Evolutionary conservation across 148 eudicot species (phyloP).

Genomic region (Polygonum aviculare): DNA sequence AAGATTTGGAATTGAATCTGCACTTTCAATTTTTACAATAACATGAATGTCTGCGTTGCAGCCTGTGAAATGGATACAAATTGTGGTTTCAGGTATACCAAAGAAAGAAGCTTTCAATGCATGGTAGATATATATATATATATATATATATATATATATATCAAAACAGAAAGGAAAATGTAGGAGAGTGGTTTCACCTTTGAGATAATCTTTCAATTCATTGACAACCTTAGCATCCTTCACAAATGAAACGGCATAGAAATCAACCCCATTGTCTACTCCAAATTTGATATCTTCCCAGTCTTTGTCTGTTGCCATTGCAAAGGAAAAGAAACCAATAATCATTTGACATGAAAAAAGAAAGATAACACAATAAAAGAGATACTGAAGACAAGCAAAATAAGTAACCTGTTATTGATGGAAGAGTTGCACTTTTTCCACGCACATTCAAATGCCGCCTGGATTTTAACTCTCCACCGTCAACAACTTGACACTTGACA

Average conservation of each 20-base stretch:
- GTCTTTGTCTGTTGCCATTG: constrained; percentile 60
- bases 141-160: no score
- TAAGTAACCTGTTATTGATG: constrained; percentile 81
- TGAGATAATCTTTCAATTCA: constrained; percentile 79
- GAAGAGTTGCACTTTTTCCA: constrained; percentile 93
- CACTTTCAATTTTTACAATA: constrained; percentile 90
- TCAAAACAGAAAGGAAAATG: not conserved
- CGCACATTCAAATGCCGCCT: constrained; percentile 93
- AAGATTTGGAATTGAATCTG: constrained; percentile 93
- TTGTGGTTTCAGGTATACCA: not conserved
- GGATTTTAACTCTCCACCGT: constrained; percentile 92
- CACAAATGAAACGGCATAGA: constrained; percentile 95
- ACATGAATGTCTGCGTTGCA: constrained; percentile 85
- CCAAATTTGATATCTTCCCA: constrained; percentile 99
- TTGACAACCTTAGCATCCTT: constrained; percentile 84
- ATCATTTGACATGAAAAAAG: not conserved
- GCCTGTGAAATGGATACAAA: constrained; percentile 33
- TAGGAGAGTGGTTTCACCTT: constrained; percentile 26
- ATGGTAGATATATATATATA: not conserved
- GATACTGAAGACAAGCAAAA: not conserved
- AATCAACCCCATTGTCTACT: constrained; percentile 86
- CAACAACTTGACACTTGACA: constrained; percentile 79
- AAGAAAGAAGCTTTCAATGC: not conserved
- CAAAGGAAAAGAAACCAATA: not conserved
- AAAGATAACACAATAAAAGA: not conserved